Percentiles rank a stretch among this genome's conserved stretches.
These are phyloP conservation scores for Phytophthora constricta DNA, from an alignment of 352 stramenopile genomes.

Conservation along the genomic window DNA sequence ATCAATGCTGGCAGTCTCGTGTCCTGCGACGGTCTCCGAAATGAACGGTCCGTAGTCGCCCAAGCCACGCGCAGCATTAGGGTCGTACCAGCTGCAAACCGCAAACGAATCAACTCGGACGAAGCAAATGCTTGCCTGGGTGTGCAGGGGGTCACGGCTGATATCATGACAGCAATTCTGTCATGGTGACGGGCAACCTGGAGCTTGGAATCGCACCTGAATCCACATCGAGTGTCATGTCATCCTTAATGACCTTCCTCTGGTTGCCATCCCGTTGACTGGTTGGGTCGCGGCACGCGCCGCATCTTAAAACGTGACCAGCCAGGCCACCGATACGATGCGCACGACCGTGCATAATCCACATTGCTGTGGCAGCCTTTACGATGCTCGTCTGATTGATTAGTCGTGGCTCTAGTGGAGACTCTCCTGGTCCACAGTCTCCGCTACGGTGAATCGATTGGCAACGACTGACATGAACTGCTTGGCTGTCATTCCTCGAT, in stretches of 20 bases:
- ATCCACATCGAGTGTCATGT: constrained; percentile 4
- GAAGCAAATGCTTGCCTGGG: not conserved
- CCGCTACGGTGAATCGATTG: constrained; percentile 17
- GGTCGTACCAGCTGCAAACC: not conserved
- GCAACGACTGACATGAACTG: not conserved
- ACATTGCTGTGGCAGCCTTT: not conserved
- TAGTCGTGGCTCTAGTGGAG: not conserved
- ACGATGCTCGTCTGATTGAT: constrained; percentile 11
- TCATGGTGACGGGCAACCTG: not conserved
- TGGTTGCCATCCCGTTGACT: constrained; percentile 19
- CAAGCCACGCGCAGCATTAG: not conserved
- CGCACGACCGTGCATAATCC: constrained; percentile 2
- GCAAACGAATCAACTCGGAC: not conserved
- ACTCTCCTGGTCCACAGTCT: constrained; percentile 10
- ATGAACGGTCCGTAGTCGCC: not conserved
- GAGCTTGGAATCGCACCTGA: too few relatives aligned
- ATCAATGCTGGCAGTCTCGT: too few relatives aligned
- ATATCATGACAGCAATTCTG: not conserved
- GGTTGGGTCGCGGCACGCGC: constrained; percentile 30
- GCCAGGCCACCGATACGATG: too few relatives aligned
- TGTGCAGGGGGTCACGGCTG: not conserved
- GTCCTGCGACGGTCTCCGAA: not conserved
- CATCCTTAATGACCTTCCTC: constrained; percentile 4
- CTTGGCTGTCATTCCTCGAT: constrained; percentile 16
- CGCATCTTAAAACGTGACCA: constrained; percentile 1